phyloP scores from a whole-genome alignment of 2,329 filamentous ascomycete genomes.

The Ophiosphaerella narmari region DNA sequence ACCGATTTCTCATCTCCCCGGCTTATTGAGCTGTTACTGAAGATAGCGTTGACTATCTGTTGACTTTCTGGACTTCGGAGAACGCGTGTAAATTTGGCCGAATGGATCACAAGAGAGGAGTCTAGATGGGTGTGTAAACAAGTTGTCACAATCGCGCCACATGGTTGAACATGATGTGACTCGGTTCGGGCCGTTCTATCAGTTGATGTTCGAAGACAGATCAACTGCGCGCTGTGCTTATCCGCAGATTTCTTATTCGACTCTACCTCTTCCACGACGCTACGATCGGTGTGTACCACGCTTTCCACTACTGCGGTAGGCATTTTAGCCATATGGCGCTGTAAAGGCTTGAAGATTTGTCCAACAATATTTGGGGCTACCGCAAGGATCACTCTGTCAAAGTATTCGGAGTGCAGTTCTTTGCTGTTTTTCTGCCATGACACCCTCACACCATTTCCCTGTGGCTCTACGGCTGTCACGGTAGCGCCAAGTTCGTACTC shows the following conservation, averaged over 20 bases:
- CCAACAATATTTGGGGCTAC: slow-evolving; percentile 60
- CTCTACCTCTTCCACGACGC: slow-evolving; percentile 10
- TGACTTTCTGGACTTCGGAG: slow-evolving; percentile 57
- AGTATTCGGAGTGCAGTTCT: slow-evolving; percentile 39
- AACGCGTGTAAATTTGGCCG: slow-evolving; percentile 58
- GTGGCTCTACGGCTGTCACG: slow-evolving; percentile 45
- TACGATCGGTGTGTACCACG: slow-evolving; percentile 50
- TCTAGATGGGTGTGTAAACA: slow-evolving; percentile 52
- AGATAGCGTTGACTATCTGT: slow-evolving; percentile 54
- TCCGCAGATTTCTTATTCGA: not conserved
- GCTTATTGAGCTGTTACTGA: slow-evolving; percentile 27
- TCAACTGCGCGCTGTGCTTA: slow-evolving; percentile 29
- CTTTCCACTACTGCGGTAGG: slow-evolving; percentile 57
- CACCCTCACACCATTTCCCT: slow-evolving; percentile 35
- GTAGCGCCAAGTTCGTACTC: slow-evolving; percentile 49
- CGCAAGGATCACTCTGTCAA: slow-evolving; percentile 60
- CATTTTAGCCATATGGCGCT: slow-evolving; percentile 47
- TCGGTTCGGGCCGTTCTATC: slow-evolving; percentile 50
- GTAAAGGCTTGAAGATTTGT: slow-evolving; percentile 53
- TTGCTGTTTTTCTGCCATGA: slow-evolving; percentile 37
- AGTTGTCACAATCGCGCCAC: slow-evolving; percentile 59
- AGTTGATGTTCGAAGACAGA: slow-evolving; percentile 42
- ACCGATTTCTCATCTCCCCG: slow-evolving; percentile 22
- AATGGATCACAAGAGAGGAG: slow-evolving; percentile 49
- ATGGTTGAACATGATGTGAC: slow-evolving; percentile 57